Evolutionary conservation across 2,329 filamentous ascomycete genomes (phyloP).

Genomic region (Colletotrichum siamense): DNA sequence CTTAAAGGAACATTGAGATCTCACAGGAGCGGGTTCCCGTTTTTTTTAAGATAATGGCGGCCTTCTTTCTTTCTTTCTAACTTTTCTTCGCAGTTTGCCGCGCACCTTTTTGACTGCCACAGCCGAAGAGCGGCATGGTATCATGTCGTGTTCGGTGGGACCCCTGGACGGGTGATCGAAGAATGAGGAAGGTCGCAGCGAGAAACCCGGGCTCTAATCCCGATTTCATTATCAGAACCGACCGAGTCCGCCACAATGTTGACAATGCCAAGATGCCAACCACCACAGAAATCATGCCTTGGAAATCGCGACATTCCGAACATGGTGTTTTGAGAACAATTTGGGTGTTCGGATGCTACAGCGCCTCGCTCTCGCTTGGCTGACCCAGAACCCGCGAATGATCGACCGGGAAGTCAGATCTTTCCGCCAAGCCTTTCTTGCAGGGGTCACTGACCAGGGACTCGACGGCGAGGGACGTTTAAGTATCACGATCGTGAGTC

Average conservation of each 20-base stretch:
- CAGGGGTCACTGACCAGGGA: neutral
- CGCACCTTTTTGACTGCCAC: too few relatives aligned
- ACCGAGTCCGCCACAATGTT: neutral
- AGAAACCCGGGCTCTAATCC: neutral
- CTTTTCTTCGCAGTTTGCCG: too few relatives aligned
- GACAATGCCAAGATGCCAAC: neutral
- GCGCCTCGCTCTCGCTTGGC: neutral
- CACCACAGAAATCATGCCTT: neutral
- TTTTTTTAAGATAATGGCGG: neutral
- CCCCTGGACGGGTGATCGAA: neutral
- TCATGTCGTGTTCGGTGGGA: neutral
- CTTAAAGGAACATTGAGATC: neutral
- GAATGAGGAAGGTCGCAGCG: constrained; percentile 16
- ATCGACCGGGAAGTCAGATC: neutral
- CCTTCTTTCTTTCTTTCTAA: neutral
- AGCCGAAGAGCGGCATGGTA: neutral
- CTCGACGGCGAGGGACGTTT: neutral
- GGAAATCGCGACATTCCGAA: neutral
- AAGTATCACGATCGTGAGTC: neutral
- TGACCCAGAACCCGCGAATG: neutral
- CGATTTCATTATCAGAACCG: neutral
- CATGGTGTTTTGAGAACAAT: neutral
- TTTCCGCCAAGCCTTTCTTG: neutral
- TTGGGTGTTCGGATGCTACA: neutral
- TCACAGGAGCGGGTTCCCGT: too few relatives aligned